Conservation (phyloP, 2,329 filamentous ascomycete genomes). For the Ophiostoma novo-ulmi region DNA sequence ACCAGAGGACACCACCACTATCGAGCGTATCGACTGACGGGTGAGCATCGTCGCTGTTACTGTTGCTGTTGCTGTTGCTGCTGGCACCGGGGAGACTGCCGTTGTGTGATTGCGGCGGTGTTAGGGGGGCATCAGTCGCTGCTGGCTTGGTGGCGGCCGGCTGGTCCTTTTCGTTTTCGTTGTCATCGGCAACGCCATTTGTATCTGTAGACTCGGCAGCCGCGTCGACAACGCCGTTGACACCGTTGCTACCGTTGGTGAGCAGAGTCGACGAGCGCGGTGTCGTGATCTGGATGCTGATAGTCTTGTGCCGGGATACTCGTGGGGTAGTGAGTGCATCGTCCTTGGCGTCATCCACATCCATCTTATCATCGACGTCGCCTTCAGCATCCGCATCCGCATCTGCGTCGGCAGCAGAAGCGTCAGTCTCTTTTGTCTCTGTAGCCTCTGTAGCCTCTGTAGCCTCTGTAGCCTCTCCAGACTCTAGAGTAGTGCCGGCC, state of each 20-base stretch:
- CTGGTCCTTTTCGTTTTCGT: constrained; percentile 16
- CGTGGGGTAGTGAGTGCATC: constrained; percentile 17
- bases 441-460: neutral
- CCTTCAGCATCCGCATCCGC: constrained; percentile 33
- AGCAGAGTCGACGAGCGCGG: constrained; percentile 29
- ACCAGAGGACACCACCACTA: constrained; percentile 81
- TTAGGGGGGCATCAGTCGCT: constrained; percentile 45
- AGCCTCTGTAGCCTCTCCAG: neutral
- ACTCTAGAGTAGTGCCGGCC: constrained; percentile 30
- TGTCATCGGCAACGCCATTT: neutral
- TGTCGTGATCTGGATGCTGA: constrained; percentile 44
- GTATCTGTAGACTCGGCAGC: neutral
- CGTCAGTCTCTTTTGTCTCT: neutral
- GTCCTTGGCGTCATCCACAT: constrained; percentile 28
- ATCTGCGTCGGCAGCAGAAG: neutral
- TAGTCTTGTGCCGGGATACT: constrained; percentile 22
- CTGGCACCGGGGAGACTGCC: constrained; percentile 39
- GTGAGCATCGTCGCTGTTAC: constrained; percentile 33
- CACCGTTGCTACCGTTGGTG: constrained; percentile 30
- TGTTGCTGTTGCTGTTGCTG: neutral
- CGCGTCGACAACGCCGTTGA: constrained; percentile 17
- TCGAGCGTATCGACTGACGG: constrained; percentile 49
- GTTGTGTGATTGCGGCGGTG: constrained; percentile 59
- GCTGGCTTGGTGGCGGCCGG: constrained; percentile 17
- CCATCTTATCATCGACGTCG: constrained; percentile 31